These are phyloP conservation scores for Chaetomiaceae sp. DNA, from an alignment of 2,329 filamentous ascomycete genomes.

Conservation along the genomic window DNA sequence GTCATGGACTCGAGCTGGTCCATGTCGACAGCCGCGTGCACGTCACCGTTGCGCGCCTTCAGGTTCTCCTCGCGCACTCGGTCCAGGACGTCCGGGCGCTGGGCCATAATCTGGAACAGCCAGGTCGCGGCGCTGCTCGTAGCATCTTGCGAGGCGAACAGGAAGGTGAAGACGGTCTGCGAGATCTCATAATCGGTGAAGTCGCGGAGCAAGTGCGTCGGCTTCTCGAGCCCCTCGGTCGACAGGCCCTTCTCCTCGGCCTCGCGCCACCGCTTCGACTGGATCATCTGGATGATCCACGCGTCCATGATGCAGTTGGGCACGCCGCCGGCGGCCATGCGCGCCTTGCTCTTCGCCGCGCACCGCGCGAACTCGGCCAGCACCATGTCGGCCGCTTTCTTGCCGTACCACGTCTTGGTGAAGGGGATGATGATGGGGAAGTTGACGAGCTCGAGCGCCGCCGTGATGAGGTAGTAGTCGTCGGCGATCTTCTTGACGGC, in stretches of 20 bases:
- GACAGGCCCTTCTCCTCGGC: constrained; percentile 66
- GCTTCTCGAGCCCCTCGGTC: constrained; percentile 70
- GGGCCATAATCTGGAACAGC: constrained; percentile 90
- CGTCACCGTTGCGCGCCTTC: constrained; percentile 66
- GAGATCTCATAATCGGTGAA: constrained; percentile 89
- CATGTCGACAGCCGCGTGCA: constrained; percentile 64
- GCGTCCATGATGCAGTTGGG: constrained; percentile 91
- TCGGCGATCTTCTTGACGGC: constrained; percentile 90
- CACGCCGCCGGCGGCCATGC: constrained; percentile 82
- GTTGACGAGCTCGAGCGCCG: constrained; percentile 93
- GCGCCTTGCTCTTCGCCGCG: constrained; percentile 85
- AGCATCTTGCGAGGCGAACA: constrained; percentile 96
- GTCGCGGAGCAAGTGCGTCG: constrained; percentile 70
- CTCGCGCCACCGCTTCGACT: constrained; percentile 75
- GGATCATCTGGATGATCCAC: constrained; percentile 84
- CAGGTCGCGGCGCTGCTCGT: constrained; percentile 90
- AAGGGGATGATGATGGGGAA: constrained; percentile 94
- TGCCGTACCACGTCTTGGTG: constrained; percentile 95
- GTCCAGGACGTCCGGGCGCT: constrained; percentile 86
- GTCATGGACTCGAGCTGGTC: constrained; percentile 82
- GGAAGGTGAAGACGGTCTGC: constrained; percentile 90
- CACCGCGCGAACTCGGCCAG: constrained; percentile 85
- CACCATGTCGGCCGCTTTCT: constrained; percentile 91
- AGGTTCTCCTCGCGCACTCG: constrained; percentile 90
- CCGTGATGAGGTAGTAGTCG: constrained; percentile 95